Conservation (phyloP, 768 basidiomycete species). For the Phylloporus sp. region DNA sequence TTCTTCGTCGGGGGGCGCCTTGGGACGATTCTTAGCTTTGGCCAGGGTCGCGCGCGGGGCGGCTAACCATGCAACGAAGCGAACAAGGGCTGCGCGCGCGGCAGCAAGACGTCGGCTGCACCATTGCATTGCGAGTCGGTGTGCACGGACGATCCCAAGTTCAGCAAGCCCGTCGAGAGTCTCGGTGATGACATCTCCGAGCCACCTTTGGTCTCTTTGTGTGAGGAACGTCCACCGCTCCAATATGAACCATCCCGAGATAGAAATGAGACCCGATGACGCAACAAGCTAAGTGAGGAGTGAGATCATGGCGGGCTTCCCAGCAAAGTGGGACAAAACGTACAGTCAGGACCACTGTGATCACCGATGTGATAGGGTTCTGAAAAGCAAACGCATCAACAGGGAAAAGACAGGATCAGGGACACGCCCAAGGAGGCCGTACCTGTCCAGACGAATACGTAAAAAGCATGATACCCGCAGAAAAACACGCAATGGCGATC, state of each 20-base stretch:
- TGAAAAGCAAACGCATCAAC: constrained; percentile 24
- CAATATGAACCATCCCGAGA: constrained; percentile 47
- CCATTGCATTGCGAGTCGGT: constrained; percentile 21
- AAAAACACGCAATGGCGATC: constrained; percentile 76
- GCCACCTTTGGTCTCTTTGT: constrained; percentile 45
- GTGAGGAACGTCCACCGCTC: constrained; percentile 43
- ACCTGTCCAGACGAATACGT: constrained; percentile 70
- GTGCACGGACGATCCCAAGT: constrained; percentile 23
- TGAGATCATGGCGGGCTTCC: neutral
- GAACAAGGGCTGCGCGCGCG: constrained; percentile 6
- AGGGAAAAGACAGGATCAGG: neutral
- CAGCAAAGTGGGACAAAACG: neutral
- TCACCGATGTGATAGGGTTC: constrained; percentile 54
- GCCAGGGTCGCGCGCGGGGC: neutral
- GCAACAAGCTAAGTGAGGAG: constrained; percentile 24
- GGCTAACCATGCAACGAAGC: constrained; percentile 11
- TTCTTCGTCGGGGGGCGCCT: neutral
- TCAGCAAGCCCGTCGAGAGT: constrained; percentile 17
- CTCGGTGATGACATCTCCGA: constrained; percentile 35
- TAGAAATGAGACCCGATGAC: constrained; percentile 39
- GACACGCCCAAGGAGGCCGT: constrained; percentile 7
- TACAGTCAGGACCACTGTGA: constrained; percentile 67
- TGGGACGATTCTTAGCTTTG: neutral
- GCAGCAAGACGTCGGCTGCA: constrained; percentile 13
- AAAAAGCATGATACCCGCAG: constrained; percentile 69